Evolutionary conservation across 495 filamentous ascomycete species (phyloP).

Genomic region (Penicillium taxi): DNA sequence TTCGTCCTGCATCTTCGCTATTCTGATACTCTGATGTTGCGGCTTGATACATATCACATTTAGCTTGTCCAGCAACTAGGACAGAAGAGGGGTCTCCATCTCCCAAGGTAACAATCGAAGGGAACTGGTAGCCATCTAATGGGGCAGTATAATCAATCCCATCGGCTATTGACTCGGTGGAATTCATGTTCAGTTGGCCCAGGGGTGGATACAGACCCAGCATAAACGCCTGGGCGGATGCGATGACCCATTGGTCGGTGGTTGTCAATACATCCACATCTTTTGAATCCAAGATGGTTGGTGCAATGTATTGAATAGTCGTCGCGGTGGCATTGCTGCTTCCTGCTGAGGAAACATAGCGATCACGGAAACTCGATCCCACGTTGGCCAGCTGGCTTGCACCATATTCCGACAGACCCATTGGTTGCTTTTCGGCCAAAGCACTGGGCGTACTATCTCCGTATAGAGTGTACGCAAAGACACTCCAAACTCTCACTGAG

Average conservation of each 20-base stretch:
- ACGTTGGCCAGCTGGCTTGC: constrained; percentile 56
- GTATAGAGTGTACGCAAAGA: constrained; percentile 64
- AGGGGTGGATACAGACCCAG: constrained; percentile 76
- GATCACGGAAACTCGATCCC: constrained; percentile 52
- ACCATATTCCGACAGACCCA: constrained; percentile 56
- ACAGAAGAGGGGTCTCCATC: constrained; percentile 46
- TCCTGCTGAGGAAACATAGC: constrained; percentile 44
- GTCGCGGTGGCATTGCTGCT: constrained; percentile 27
- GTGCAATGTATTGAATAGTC: constrained; percentile 35
- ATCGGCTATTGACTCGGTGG: constrained; percentile 42
- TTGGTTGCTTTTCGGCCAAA: constrained; percentile 32
- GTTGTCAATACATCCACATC: constrained; percentile 40
- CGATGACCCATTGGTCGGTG: constrained; percentile 43
- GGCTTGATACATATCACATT: constrained; percentile 42
- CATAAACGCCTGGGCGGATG: constrained; percentile 66
- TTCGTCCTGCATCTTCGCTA: constrained; percentile 30
- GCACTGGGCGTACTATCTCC: constrained; percentile 65
- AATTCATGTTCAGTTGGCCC: constrained; percentile 31
- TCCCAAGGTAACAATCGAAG: constrained; percentile 47
- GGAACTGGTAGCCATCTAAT: constrained; percentile 67
- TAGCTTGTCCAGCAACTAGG: constrained; percentile 50
- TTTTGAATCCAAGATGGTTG: constrained; percentile 36
- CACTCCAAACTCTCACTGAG: constrained; percentile 53
- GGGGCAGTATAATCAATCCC: constrained; percentile 49
- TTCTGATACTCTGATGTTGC: constrained; percentile 30